Base-by-base conservation (phyloP, 1,284 basidiomycete genomes). In the Mycocalia duriaeana region DNA sequence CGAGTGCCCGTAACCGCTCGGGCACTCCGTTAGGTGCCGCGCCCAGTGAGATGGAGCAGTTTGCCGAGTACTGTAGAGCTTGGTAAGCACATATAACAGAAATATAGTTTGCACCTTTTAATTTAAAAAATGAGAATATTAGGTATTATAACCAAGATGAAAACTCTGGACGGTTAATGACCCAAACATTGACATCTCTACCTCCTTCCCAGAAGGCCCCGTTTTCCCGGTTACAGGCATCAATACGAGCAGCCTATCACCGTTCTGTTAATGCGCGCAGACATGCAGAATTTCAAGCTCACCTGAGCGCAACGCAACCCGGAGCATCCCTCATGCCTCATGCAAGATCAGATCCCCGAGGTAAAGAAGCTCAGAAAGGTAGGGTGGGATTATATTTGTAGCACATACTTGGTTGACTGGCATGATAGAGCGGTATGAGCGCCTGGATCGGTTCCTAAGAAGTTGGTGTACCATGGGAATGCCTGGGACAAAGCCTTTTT, bases 131-230 rank as follows among this genome's bases (percentile, higher is more conserved):
- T 8, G 11, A 5, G 19, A 24, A 25, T 16, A 16, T 42, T 54
- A 89, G 87, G 86, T 89, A 88, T 63, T 89, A 81, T 62, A 69
- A 80, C 51, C 87, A 89, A 62, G 82, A 89, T 58, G 82, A 88
- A 57, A 72, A 79, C 53, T 76, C 86, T 23, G 83, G 86, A 24
- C 78, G 79, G 44, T 66, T 73, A 48, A 88, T 90, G 82, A 85
- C 85, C n/a, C 81, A 88, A 55, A 87, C 79, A 4, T 68, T 90
- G 44, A 73, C 84, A 36, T 83, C 78, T 31, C 73, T 89, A n/a
- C 80, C 81, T n/a, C 76, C 85, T 6, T 81, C 83, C 1, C 85
- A 90, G 53, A 79, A 85, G 45, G 85, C 87, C 16, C 81, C 86
- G 1, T 90, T 82, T 60, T 80, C 85, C 25, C 79, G 85, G 50